phyloP scores from a whole-genome alignment of 129 eudicot species.

The Flaveria ramosissima region DNA sequence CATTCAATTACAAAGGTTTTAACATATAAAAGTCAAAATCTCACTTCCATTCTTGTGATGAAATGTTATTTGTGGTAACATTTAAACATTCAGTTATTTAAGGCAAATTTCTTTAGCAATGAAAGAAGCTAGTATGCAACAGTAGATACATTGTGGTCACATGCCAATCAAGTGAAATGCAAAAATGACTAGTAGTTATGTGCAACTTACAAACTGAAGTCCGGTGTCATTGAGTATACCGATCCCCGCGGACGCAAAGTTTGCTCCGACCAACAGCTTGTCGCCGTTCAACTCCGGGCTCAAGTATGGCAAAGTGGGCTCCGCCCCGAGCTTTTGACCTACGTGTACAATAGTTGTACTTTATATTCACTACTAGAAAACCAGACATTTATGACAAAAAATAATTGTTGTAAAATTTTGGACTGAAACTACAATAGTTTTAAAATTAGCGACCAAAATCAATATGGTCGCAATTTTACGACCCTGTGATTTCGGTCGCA shows the following conservation, averaged over 20 bases:
- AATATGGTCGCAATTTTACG: too few relatives aligned
- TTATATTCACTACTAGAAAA: background rate
- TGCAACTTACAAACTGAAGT: constrained; percentile 66
- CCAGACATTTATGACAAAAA: background rate
- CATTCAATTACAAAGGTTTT: constrained; percentile 3
- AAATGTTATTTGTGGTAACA: too few relatives aligned
- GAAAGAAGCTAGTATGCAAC: too few relatives aligned
- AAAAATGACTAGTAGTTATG: background rate
- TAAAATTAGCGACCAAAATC: too few relatives aligned
- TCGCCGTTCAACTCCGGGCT: constrained; percentile 57
- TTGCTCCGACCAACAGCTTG: constrained; percentile 63
- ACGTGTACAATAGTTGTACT: background rate
- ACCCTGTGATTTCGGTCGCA: too few relatives aligned
- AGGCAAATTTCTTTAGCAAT: too few relatives aligned
- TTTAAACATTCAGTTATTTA: too few relatives aligned
- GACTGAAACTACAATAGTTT: too few relatives aligned
- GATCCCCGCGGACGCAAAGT: constrained; percentile 79
- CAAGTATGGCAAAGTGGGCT: constrained; percentile 62
- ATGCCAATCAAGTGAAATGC: too few relatives aligned
- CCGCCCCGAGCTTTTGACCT: constrained; percentile 63
- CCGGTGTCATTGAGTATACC: constrained; percentile 79
- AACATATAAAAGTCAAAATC: background rate
- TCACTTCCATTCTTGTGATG: background rate
- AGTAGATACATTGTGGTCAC: background rate
- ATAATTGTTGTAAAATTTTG: too few relatives aligned